Evolutionary conservation across 805 yeast species (phyloP).

Genomic region (Candida silvicultrix): DNA sequence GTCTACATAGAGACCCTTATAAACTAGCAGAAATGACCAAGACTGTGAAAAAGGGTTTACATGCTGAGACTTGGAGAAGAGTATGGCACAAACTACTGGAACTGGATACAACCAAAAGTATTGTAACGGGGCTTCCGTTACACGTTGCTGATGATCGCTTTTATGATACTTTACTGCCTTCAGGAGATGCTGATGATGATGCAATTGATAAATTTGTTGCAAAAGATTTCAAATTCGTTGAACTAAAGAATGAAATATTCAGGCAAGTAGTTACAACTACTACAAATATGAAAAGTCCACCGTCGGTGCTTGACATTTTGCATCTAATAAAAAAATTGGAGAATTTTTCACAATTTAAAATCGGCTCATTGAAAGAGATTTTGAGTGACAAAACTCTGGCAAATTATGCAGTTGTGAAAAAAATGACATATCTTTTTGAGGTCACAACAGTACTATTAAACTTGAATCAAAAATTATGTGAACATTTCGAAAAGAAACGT

Average conservation of each 20-base stretch:
- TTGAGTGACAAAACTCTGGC: slow-evolving; percentile 6
- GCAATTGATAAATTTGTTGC: slow-evolving; percentile 32
- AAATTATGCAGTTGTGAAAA: slow-evolving; percentile 17
- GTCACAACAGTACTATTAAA: slow-evolving; percentile 26
- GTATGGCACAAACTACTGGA: slow-evolving; percentile 21
- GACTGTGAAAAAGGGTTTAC: slow-evolving; percentile 5
- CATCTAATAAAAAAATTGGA: slow-evolving; percentile 29
- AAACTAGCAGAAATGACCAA: slow-evolving; percentile 10
- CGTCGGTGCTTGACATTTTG: slow-evolving; percentile 29
- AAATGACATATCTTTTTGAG: slow-evolving; percentile 18
- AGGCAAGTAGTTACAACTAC: slow-evolving; percentile 26
- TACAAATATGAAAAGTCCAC: slow-evolving; percentile 26
- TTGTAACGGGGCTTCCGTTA: slow-evolving; percentile 10
- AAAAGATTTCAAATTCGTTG: slow-evolving; percentile 24
- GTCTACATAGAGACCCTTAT: slow-evolving; percentile 51
- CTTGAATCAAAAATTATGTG: slow-evolving; percentile 29
- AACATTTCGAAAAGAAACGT: slow-evolving; percentile 31
- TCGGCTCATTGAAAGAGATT: slow-evolving; percentile 20
- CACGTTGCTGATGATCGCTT: slow-evolving; percentile 12
- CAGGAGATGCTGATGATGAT: slow-evolving; percentile 27
- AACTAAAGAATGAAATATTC: slow-evolving; percentile 24
- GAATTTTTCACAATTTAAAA: slow-evolving; percentile 17
- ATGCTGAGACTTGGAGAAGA: slow-evolving; percentile 19
- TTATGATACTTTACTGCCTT: slow-evolving; percentile 21
- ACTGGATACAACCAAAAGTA: slow-evolving; percentile 14